These are phyloP conservation scores for Phaffomyces thermotolerans DNA, from an alignment of 805 yeast species.

Conservation along the genomic window DNA sequence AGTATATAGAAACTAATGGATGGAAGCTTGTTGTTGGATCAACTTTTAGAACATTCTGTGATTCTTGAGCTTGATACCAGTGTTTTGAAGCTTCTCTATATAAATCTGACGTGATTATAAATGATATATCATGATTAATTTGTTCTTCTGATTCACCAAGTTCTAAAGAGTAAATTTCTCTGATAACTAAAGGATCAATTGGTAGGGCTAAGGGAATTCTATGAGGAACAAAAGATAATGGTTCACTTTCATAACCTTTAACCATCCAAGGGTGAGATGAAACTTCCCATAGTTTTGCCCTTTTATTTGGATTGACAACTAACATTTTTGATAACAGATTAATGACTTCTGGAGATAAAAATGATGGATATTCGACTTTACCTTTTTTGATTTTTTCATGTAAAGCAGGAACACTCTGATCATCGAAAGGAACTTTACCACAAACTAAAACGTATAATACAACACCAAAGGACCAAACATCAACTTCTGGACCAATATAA, in stretches of 20 bases:
- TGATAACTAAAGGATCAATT: conserved; percentile 56
- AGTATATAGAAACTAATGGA: conserved; percentile 83
- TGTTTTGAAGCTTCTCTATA: conserved; percentile 55
- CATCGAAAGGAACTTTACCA: conserved; percentile 98
- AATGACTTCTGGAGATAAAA: conserved; percentile 72
- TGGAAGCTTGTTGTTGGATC: conserved; percentile 80
- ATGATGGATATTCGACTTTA: conserved; percentile 81
- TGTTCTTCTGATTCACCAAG: conserved; percentile 60
- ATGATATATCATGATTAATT: conserved; percentile 47
- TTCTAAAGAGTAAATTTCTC: conserved; percentile 71
- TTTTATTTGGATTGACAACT: conserved; percentile 77
- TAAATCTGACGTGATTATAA: conserved; percentile 52
- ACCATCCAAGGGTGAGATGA: conserved; percentile 92
- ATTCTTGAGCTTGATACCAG: conserved; percentile 38
- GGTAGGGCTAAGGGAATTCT: conserved; percentile 71
- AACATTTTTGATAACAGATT: conserved; percentile 81
- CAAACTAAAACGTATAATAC: conserved; percentile 91
- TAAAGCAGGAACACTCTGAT: conserved; percentile 81
- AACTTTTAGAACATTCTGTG: conserved; percentile 7
- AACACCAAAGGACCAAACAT: conserved; percentile 97
- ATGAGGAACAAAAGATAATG: conserved; percentile 65
- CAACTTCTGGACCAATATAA: conserved; percentile 94
- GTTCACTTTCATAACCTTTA: conserved; percentile 72
- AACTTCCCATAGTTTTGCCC: conserved; percentile 76
- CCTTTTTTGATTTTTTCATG: conserved; percentile 94